These are phyloP conservation scores for Chrysoporthe puriensis DNA, from an alignment of 2,329 filamentous ascomycete species.

Conservation along the genomic window DNA sequence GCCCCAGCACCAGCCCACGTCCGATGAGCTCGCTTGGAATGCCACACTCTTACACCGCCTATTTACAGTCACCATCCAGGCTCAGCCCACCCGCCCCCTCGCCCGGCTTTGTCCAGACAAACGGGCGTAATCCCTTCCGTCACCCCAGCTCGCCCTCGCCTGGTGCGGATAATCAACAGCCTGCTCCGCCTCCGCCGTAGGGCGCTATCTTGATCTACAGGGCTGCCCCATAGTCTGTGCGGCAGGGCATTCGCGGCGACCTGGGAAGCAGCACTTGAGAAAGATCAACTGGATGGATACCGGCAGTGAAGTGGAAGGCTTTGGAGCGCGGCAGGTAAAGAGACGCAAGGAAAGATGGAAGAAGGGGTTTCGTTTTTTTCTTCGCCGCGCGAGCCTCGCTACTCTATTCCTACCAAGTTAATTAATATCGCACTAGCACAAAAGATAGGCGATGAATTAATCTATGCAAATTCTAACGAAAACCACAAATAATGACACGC, in stretches of 20 bases:
- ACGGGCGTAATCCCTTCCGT: neutral
- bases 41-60: no score
- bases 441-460: neutral
- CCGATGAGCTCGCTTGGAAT: no score
- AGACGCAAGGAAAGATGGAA: neutral
- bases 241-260: no score
- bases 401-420: neutral
- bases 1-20: neutral
- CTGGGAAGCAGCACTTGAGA: no score
- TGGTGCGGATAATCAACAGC: neutral
- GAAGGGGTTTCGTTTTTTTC: neutral
- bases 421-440: neutral
- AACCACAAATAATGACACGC: neutral
- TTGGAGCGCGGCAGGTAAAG: no score
- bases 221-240: no score
- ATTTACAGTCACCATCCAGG: no score
- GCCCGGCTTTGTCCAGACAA: constrained; percentile 11
- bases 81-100: neutral
- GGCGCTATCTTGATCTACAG: neutral
- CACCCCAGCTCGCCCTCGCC: neutral
- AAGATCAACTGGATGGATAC: no score
- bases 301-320: no score
- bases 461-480: neutral
- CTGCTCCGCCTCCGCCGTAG: neutral
- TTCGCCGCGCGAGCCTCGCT: neutral